A percentile compares a stretch with the other conserved stretches of the same genome.
phyloP scores from a whole-genome alignment of 208 protist genomes.

The Leishmania amazonensis region DNA sequence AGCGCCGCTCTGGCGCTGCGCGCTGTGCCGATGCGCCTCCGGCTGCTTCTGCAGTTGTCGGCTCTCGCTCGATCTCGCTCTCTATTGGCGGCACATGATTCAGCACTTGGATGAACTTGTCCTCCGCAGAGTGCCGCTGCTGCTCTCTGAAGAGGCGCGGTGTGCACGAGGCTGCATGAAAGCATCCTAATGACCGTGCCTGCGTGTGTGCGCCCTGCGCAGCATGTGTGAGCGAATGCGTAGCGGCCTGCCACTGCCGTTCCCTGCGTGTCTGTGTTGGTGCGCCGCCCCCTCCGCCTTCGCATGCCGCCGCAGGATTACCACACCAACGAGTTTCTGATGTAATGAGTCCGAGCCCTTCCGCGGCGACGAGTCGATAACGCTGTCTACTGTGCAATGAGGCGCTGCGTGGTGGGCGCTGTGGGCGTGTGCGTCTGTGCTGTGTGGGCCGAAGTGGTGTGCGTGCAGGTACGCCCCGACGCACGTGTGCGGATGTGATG shows the following conservation, averaged over 20 bases:
- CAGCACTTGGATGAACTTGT: conserved; percentile 23
- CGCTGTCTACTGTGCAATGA: conserved; percentile 6
- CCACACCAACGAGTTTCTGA: conserved; percentile 18
- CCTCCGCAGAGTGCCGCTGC: conserved; percentile 22
- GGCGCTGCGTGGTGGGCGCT: neutral
- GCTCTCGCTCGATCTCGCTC: neutral
- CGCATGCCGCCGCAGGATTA: conserved; percentile 1
- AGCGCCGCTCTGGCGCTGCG: neutral
- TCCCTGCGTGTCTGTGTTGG: conserved; percentile 1
- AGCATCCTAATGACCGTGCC: conserved; percentile 20
- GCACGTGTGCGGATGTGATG: conserved; percentile 13
- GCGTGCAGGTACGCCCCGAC: neutral
- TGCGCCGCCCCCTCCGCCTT: neutral
- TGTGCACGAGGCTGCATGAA: conserved; percentile 18
- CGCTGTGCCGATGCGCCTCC: too few species aligned
- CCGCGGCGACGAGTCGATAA: conserved; percentile 4
- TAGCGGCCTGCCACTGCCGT: neutral
- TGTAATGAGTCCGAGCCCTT: conserved; percentile 32
- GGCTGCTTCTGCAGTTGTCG: too few species aligned
- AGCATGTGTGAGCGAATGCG: neutral
- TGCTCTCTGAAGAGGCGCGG: neutral
- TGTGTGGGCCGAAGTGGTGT: neutral
- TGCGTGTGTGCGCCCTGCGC: neutral
- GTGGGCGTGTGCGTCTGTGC: neutral
- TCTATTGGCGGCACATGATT: conserved; percentile 10